Evolutionary conservation across 768 basidiomycete genomes (phyloP), one percentile per base, ranked within the genome.

Genomic region (Daedaleopsis sinensis): DNA sequence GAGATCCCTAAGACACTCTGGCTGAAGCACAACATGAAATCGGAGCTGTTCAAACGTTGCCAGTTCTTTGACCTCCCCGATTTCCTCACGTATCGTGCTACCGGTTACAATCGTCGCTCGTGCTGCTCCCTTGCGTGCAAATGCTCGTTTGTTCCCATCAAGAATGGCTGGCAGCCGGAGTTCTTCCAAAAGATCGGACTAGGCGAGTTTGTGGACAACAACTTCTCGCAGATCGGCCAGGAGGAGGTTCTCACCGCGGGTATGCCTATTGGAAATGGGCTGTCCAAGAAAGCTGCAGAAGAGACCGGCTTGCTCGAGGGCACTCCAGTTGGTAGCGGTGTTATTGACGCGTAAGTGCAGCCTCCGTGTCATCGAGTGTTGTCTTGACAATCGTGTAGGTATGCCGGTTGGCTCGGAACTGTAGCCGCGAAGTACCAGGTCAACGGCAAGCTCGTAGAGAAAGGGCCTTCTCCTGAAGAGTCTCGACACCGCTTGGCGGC

Each of bases 321-420:
- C 9, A 98, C 92, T 0, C 85, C 94, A 2, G 94, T 98, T 27
- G 96, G 96, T 13, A 96, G 94, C 67, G 96, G 87, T 19, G 84
- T 98, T 44, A 98, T 99, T 65, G 97, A 99, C 67, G 97, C 95
- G 87, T 96, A 65, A 70, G 87, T 43, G 19, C 16, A 21, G 13
- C 16, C 32, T 12, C 21, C 12, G 11, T 53, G 54, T 48, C 24
- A 44, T 6, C 44, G n/a, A 6, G 18, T 24, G 21, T 21, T 16
- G 46, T 53, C 46, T 53, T 68, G 21, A 58, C 48, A 27, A 27
- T 32, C 21, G 18, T 38, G 35, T 64, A 90, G 90, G 5, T 90
- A 98, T 74, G 94, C 97, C 2, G 97, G 97, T 21, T 98, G 96
- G 97, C 79, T 98, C 66, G 97, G 97, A 13, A 98, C 96, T 0